Conservation (phyloP, 2,329 filamentous ascomycete genomes). For the Phialophora expanda region DNA sequence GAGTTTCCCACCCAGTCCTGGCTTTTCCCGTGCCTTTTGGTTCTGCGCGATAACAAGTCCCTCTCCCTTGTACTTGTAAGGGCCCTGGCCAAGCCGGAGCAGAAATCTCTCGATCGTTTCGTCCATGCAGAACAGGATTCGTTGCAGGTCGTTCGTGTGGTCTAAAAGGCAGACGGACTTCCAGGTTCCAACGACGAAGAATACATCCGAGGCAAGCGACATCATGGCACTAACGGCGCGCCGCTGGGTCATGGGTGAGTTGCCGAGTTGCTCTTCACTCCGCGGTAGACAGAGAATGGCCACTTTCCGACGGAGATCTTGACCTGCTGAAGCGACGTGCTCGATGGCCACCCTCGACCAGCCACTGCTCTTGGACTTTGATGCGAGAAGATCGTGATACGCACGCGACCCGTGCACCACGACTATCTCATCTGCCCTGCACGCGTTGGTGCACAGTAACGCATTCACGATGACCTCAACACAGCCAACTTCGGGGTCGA, state of each 20-base stretch:
- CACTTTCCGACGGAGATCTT: not conserved
- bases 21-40: not conserved
- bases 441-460: not conserved
- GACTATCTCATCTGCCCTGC: conserved; percentile 4
- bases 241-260: conserved; percentile 1
- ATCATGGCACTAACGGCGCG: not conserved
- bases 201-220: conserved; percentile 7
- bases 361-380: not conserved
- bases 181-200: conserved; percentile 10
- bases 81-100: not conserved
- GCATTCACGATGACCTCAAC: conserved; percentile 5
- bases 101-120: not conserved
- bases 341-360: not conserved
- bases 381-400: not conserved
- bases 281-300: conserved; percentile 6
- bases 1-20: not conserved
- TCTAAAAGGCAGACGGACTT: not conserved
- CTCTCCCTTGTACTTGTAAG: not conserved
- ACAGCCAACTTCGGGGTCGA: not conserved
- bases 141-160: conserved; percentile 9
- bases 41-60: not conserved
- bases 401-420: not conserved
- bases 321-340: not conserved
- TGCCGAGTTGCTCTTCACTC: not conserved
- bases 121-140: conserved; percentile 3